Evolutionary conservation across 805 yeast species (phyloP).

Genomic region (Kodamaea kaohsiungensis): DNA sequence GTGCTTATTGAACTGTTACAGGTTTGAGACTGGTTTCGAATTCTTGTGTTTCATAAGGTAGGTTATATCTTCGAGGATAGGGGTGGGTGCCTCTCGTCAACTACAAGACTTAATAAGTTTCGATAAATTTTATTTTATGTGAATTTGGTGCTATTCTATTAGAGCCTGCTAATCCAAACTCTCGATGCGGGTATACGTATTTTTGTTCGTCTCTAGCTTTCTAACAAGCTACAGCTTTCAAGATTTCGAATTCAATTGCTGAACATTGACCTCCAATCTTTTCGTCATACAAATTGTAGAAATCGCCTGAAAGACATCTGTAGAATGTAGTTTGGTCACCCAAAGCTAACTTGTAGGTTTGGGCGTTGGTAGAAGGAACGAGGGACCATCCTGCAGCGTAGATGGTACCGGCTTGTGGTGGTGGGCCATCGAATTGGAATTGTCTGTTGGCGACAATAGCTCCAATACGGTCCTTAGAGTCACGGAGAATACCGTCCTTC

Average conservation of each 20-base stretch:
- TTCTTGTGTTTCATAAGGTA: too few relatives aligned
- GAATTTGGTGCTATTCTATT: neutral
- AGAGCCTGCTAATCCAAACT: neutral
- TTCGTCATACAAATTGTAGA: slow-evolving; percentile 77
- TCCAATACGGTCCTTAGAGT: slow-evolving; percentile 67
- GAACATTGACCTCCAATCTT: slow-evolving; percentile 61
- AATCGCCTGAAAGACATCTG: slow-evolving; percentile 74
- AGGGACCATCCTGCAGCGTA: slow-evolving; percentile 31
- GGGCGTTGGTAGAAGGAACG: slow-evolving; percentile 12
- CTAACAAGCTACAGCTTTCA: slow-evolving; percentile 16
- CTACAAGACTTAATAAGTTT: neutral
- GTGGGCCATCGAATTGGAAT: slow-evolving; percentile 78
- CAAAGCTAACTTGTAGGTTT: slow-evolving; percentile 52
- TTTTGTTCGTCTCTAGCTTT: neutral
- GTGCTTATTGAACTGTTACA: too few relatives aligned
- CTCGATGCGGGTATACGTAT: neutral
- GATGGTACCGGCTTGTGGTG: slow-evolving; percentile 61
- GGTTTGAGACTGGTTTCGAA: too few relatives aligned
- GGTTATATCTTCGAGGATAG: neutral
- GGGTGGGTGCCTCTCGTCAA: too few relatives aligned
- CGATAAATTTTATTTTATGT: neutral
- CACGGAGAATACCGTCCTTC: slow-evolving; percentile 52
- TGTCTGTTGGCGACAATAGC: slow-evolving; percentile 81
- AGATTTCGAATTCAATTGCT: slow-evolving; percentile 21
- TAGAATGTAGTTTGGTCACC: slow-evolving; percentile 64